Base-by-base conservation (phyloP, 2,329 filamentous ascomycete genomes). In the Colletotrichum sp. region DNA sequence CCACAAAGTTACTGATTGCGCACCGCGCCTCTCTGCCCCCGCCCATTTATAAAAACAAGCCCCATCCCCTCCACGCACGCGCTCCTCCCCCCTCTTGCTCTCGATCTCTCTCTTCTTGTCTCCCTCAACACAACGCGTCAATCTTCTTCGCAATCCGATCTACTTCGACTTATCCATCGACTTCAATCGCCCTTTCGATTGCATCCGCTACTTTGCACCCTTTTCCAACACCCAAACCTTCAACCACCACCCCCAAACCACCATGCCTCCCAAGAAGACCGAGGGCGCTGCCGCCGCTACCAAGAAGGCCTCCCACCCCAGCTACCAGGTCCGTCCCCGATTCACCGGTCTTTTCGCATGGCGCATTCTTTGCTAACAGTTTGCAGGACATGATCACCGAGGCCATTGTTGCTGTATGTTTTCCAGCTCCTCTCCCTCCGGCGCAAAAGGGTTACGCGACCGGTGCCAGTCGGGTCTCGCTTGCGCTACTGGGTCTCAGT, bases 201-300 rank as follows among this genome's bases (percentile, higher is more conserved):
- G 67, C 36, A 71, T 78, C 71, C 66, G 71, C 66, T 72, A 52
- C 69, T 43, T 55, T 48, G 30, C 67, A 67, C 70, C 52, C 61
- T 77, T 75, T 76, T 69, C 68, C 63, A 75, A 77, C 77, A 71
- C 78, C 76, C 76, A 79, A 76, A 78, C 70, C 67, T 76, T 75
- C 79, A 34, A 77, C 74, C 80, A 79, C 78, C 71, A 76, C 74
- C 70, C 75, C 68, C 8, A 24, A 59, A 77, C 81, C 84, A 84
- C 84, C 84, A 92, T 92, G 90, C 86, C 89, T 88, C 88, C 90
- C 85, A 92, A 91, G 88, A 91, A 91, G 86, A 85, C 87, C 79
- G 86, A 77, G 71, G 81, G 81, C 79, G 80, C 78, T 71, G 80
- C 81, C 63, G 79, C 83, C 79, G 77, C 86, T 67, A 34, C 77